Evolutionary conservation across 345 rosid species (phyloP).

Genomic region (Cardamine chenopodiifolia): DNA sequence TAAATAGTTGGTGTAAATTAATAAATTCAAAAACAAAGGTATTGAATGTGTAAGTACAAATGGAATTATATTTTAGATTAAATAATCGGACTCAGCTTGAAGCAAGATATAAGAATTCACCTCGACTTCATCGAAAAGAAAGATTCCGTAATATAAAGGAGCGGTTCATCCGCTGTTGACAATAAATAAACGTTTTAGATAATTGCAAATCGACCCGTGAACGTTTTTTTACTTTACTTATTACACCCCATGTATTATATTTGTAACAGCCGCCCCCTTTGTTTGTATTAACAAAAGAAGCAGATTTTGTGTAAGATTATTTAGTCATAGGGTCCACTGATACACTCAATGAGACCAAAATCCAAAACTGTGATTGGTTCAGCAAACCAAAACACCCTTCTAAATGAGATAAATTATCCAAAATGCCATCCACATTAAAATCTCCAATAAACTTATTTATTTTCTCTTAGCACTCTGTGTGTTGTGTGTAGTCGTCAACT

Average conservation of each 20-base stretch:
- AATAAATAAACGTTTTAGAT: neutral
- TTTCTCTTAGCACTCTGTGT: neutral
- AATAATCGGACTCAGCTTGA: neutral
- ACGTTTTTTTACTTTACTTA: neutral
- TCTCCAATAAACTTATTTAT: constrained; percentile 17
- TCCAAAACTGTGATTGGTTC: constrained; percentile 24
- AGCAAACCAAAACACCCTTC: constrained; percentile 21
- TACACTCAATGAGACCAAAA: constrained; percentile 30
- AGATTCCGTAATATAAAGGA: constrained; percentile 14
- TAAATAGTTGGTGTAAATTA: neutral
- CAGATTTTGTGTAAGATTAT: neutral
- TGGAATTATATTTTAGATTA: neutral
- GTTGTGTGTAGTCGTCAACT: neutral
- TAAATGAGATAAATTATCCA: neutral
- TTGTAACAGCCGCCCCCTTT: constrained; percentile 27
- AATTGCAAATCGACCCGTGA: constrained; percentile 22
- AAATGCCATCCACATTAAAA: constrained; percentile 27
- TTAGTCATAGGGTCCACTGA: constrained; percentile 21
- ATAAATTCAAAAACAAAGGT: neutral
- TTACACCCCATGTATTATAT: constrained; percentile 8
- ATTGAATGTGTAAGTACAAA: neutral
- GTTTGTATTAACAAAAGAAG: constrained; percentile 24
- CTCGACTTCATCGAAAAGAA: constrained; percentile 37
- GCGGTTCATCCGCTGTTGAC: constrained; percentile 8
- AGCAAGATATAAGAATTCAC: constrained; percentile 7